These are phyloP conservation scores for Mesotaenium endlicherianum DNA, from an alignment of 139 green algal genomes.

Conservation along the genomic window DNA sequence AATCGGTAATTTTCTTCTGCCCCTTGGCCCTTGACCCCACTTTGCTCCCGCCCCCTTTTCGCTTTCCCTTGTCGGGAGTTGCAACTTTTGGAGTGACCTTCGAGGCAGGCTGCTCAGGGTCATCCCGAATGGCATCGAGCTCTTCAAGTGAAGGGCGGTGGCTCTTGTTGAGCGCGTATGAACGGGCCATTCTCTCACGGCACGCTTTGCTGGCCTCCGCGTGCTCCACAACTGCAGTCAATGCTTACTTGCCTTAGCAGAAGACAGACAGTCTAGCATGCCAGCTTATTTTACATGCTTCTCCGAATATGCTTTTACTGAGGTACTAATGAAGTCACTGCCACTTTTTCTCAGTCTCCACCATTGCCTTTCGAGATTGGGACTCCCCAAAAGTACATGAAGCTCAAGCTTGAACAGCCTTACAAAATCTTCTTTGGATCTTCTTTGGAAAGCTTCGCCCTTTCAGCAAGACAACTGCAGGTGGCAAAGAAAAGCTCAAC, in stretches of 20 bases:
- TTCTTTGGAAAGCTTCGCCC: too few species aligned
- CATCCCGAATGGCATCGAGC: not conserved
- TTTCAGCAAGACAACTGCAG: not conserved
- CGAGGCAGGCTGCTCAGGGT: not conserved
- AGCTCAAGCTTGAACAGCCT: not conserved
- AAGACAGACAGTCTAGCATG: not conserved
- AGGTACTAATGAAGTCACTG: not conserved
- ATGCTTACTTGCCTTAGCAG: not conserved
- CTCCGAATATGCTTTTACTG: not conserved
- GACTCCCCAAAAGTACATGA: not conserved
- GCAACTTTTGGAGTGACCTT: not conserved
- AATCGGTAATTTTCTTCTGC: not conserved
- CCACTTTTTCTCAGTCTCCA: too few species aligned
- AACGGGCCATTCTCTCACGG: not conserved
- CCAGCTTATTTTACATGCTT: not conserved
- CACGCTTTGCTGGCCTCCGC: constrained; percentile 28
- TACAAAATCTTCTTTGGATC: too few species aligned
- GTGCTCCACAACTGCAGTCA: constrained; percentile 47
- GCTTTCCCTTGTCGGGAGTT: not conserved
- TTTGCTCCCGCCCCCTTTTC: not conserved
- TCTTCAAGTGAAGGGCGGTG: not conserved
- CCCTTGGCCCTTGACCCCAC: not conserved
- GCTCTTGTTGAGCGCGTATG: constrained; percentile 19
- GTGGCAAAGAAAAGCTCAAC: not conserved
- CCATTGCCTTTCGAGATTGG: not conserved